Evolutionary conservation across 2,329 filamentous ascomycete species (phyloP).

Genomic region (Dendryphion nanum): DNA sequence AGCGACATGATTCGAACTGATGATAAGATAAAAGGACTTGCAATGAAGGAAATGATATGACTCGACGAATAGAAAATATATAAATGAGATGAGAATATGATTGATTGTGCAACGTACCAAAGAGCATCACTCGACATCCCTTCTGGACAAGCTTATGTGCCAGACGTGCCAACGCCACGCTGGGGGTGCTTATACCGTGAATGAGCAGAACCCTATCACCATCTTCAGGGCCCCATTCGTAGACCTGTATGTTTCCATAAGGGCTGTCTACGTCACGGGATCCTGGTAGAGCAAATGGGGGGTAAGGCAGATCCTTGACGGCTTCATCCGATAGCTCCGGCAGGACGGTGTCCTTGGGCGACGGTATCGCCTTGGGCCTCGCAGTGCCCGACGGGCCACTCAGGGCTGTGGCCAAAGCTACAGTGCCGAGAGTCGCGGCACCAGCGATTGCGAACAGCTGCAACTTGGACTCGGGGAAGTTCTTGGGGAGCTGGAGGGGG

Average conservation of each 20-base stretch:
- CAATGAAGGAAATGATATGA: neutral
- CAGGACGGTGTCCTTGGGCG: conserved; percentile 27
- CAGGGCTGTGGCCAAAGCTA: neutral
- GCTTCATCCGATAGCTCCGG: conserved; percentile 23
- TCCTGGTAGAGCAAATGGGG: conserved; percentile 67
- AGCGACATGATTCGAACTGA: neutral
- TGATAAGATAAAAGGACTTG: neutral
- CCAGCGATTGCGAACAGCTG: neutral
- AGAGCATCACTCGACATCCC: conserved; percentile 76
- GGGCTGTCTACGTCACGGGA: conserved; percentile 66
- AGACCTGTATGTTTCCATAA: conserved; percentile 70
- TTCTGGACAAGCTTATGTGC: conserved; percentile 62
- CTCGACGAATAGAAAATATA: neutral
- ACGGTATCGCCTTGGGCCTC: conserved; percentile 17
- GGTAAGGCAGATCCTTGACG: conserved; percentile 53
- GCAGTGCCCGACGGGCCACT: conserved; percentile 1
- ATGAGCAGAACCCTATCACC: conserved; percentile 73
- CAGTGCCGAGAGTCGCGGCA: neutral
- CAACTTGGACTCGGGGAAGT: too few species aligned
- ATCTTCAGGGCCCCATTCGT: conserved; percentile 74
- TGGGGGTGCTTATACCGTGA: conserved; percentile 80
- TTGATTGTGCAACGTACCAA: conserved; percentile 60
- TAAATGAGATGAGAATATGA: too few species aligned
- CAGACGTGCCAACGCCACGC: conserved; percentile 65
- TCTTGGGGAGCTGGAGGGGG: too few species aligned